Evolutionary conservation across 495 filamentous ascomycete genomes (phyloP).

Genomic region (Penicillium soppii): DNA sequence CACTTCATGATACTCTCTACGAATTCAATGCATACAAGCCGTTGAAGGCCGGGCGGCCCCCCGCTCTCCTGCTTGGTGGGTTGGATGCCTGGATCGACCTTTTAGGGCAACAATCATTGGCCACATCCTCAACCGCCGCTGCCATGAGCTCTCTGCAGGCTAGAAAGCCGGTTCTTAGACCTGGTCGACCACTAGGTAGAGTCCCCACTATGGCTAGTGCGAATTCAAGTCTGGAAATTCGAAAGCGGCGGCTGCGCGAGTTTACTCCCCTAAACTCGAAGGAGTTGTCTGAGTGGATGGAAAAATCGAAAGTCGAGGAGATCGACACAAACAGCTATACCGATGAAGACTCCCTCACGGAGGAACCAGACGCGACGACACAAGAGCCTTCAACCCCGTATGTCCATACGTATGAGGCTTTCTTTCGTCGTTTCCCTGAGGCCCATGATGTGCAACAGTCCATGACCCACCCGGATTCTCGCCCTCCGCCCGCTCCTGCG

Average conservation of each 20-base stretch:
- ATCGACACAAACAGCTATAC: constrained; percentile 46
- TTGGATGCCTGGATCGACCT: constrained; percentile 82
- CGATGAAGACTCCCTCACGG: constrained; percentile 36
- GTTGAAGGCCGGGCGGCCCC: constrained; percentile 58
- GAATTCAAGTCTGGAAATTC: constrained; percentile 51
- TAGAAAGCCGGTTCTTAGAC: constrained; percentile 33
- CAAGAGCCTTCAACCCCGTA: constrained; percentile 42
- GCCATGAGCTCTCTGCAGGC: constrained; percentile 45
- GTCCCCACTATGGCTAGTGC: constrained; percentile 52
- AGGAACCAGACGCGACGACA: constrained; percentile 35
- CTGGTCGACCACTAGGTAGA: constrained; percentile 50
- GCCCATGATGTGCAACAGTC: constrained; percentile 70
- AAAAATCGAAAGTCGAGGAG: constrained; percentile 56
- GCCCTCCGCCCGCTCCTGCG: constrained; percentile 10
- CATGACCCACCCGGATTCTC: constrained; percentile 55
- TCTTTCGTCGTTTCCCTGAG: constrained; percentile 78
- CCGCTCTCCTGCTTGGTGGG: constrained; percentile 78
- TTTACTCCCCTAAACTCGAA: constrained; percentile 60
- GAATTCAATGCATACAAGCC: constrained; percentile 80
- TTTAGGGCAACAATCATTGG: constrained; percentile 68
- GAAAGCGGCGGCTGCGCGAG: constrained; percentile 56
- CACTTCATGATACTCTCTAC: constrained; percentile 73
- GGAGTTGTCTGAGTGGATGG: constrained; percentile 60
- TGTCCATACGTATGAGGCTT: constrained; percentile 67
- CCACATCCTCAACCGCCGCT: constrained; percentile 54